Evolutionary conservation across 371 early-diverging fungal genomes (phyloP).

Genomic region (Zychaea mexicana): DNA sequence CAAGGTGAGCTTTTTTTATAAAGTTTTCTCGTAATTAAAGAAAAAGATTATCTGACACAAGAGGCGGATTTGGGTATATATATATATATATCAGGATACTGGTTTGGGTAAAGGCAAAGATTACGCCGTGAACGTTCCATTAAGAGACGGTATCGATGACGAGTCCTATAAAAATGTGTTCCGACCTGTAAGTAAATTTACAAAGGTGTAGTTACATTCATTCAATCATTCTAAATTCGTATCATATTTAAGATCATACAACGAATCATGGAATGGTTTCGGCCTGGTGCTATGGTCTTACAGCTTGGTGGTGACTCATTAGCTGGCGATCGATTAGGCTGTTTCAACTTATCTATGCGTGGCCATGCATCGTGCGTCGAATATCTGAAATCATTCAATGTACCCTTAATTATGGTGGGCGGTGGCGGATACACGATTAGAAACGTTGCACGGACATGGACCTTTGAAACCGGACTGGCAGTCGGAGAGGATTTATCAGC

Average conservation of each 20-base stretch:
- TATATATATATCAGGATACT: conserved; percentile 47
- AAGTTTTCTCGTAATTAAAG: neutral
- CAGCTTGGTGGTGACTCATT: conserved; percentile 99
- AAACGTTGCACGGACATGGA: conserved; percentile 95
- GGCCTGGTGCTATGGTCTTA: conserved; percentile 93
- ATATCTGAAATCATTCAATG: conserved; percentile 84
- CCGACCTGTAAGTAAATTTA: conserved; percentile 51
- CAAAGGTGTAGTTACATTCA: neutral
- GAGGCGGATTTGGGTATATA: neutral
- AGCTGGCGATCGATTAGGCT: conserved; percentile 96
- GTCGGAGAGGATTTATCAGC: conserved; percentile 63
- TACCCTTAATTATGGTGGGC: conserved; percentile 93
- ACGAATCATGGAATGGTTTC: conserved; percentile 85
- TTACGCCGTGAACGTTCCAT: conserved; percentile 92
- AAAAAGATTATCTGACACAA: neutral
- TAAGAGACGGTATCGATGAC: conserved; percentile 96
- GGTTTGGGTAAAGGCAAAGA: conserved; percentile 72
- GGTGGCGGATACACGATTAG: conserved; percentile 98
- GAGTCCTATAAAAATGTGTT: conserved; percentile 80
- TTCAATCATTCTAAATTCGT: neutral
- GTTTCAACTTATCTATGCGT: conserved; percentile 94
- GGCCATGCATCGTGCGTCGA: conserved; percentile 87
- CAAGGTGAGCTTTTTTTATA: conserved; percentile 24
- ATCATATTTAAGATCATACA: conserved; percentile 16
- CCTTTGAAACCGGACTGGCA: conserved; percentile 92